A percentile compares a stretch with the other conserved stretches of the same genome.
phyloP scores from a whole-genome alignment of 305 asterid species.

The Fraxinus albicans region DNA sequence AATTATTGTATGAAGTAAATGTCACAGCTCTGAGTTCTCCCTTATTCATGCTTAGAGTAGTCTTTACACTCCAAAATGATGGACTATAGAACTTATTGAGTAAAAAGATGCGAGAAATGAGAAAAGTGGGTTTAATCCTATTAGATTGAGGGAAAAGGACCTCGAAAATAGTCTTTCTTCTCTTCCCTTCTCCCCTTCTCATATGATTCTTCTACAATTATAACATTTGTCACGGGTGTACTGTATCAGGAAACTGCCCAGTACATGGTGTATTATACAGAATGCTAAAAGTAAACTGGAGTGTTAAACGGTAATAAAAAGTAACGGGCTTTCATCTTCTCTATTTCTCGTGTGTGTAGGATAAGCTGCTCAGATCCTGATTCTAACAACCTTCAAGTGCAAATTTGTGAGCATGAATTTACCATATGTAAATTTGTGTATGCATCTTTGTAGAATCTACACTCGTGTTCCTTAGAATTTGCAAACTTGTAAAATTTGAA shows the following conservation, averaged over 20 bases:
- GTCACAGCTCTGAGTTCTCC: neutral
- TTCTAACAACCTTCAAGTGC: neutral
- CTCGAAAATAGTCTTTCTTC: neutral
- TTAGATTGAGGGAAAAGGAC: neutral
- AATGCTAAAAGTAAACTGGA: neutral
- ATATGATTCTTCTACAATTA: no score
- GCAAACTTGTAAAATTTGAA: neutral
- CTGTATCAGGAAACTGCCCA: neutral
- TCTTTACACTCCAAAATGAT: no score
- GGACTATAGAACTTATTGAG: neutral
- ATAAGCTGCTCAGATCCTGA: neutral
- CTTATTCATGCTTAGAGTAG: neutral
- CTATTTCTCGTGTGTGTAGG: neutral
- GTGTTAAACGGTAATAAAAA: neutral
- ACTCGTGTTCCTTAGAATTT: neutral
- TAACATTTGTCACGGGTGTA: neutral
- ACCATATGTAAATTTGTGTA: neutral
- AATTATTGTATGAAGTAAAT: neutral
- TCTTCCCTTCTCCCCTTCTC: neutral
- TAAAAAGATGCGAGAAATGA: neutral
- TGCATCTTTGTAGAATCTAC: neutral
- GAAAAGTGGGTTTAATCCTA: neutral
- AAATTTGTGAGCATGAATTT: neutral
- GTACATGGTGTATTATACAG: neutral
- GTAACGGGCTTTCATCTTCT: neutral